These are phyloP conservation scores for Eucalyptus microcorys DNA, from an alignment of 345 rosid species.

Conservation along the genomic window DNA sequence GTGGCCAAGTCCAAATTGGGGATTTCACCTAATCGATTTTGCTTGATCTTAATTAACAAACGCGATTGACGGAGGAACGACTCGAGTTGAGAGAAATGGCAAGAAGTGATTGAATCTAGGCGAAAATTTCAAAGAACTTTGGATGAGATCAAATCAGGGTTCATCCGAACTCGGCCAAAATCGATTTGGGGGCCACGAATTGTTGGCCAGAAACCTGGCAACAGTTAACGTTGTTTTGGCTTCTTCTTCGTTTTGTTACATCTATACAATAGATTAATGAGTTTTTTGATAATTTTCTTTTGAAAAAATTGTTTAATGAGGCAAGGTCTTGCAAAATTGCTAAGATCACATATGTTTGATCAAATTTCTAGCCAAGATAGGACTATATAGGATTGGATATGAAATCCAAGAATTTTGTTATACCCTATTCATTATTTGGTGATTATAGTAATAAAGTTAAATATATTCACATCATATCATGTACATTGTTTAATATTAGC, in stretches of 20 bases:
- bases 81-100: not conserved
- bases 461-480: too few relatives aligned
- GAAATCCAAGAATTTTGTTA: too few relatives aligned
- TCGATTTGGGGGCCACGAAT: not conserved
- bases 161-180: not conserved
- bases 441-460: rapidly evolving
- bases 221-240: not conserved
- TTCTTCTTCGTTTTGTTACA: not conserved
- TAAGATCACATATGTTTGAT: not conserved
- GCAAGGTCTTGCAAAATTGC: not conserved
- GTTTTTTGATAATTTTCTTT: not conserved
- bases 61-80: not conserved
- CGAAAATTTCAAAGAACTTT: too few relatives aligned
- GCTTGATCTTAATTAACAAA: not conserved
- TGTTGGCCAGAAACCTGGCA: too few relatives aligned
- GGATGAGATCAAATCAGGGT: not conserved
- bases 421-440: too few relatives aligned
- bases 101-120: not conserved
- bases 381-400: rapidly evolving
- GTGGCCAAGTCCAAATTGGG: not conserved
- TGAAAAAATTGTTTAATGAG: not conserved
- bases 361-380: too few relatives aligned
- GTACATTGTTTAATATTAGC: too few relatives aligned
- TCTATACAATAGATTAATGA: not conserved
- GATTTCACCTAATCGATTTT: not conserved